Evolutionary conservation across 768 basidiomycete genomes (phyloP), one percentile per base, ranked within the genome.

Genomic region (Hydnomerulius pinastri): DNA sequence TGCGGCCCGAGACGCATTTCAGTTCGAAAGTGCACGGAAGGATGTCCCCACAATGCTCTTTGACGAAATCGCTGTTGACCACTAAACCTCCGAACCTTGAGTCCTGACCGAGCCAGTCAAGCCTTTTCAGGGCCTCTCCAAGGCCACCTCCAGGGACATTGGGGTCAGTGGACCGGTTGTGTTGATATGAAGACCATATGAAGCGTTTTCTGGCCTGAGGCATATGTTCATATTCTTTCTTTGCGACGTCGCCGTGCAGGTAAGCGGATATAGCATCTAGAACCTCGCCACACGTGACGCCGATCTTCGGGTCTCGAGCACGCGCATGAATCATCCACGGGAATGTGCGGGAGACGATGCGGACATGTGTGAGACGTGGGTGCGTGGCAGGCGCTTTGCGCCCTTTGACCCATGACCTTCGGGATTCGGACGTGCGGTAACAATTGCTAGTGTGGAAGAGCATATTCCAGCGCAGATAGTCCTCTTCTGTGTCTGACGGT

Each of bases 401-500:
- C 6, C 88, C 87, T 27, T 70, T 73, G 4, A 79, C 73, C 88
- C 88, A 90, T 0, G 87, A 87, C 20, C 80, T 72, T 2, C 71
- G 54, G 4, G 77, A 73, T 50, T 89, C 88, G n/a, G 71, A 75
- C 4, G 83, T 86, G 49, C 83, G 79, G 56, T 79, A 79, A 46
- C 83, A 82, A 51, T 80, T 75, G 33, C 74, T 78, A 6, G 85
- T 77, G 6, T 73, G 70, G 63, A 82, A 87, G 35, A 86, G 75
- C 83, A 90, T 86, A 67, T 87, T 86, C 86, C 87, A 90, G 40
- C 77, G 80, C 37, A 90, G 70, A 61, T 80, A 79, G 5, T 77
- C 75, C 1, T 78, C 75, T 4, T 69, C 57, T 4, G 65, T 63
- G 8, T 74, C 73, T 0, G 76, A 66, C 52, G 66, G 70, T 17